Conservation (phyloP, 2,329 filamentous ascomycete species). For the Curvularia sp. region DNA sequence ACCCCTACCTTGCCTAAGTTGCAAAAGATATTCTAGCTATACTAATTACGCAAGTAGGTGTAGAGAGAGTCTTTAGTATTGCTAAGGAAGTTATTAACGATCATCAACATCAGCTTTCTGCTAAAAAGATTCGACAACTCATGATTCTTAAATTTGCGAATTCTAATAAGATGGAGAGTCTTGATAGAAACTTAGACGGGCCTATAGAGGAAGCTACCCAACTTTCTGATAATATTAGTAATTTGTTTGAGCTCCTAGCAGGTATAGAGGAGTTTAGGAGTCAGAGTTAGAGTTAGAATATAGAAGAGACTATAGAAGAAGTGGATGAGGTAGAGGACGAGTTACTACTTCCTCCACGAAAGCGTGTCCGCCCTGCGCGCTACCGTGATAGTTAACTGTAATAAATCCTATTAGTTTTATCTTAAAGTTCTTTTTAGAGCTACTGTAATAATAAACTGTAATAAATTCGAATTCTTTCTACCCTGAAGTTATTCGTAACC, state of each 20-base stretch:
- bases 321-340: too few species aligned
- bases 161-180: not conserved
- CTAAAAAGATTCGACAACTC: not conserved
- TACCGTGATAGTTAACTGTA: too few species aligned
- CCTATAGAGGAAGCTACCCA: not conserved
- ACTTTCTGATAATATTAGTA: too few species aligned
- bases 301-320: too few species aligned
- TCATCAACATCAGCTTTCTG: not conserved
- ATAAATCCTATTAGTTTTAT: too few species aligned
- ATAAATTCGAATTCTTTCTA: too few species aligned
- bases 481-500: too few species aligned
- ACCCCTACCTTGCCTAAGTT: not conserved
- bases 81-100: not conserved
- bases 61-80: not conserved
- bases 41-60: not conserved
- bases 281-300: too few species aligned
- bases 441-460: not conserved
- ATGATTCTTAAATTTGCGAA: not conserved
- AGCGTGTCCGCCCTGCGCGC: too few species aligned
- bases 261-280: too few species aligned
- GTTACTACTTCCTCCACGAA: too few species aligned
- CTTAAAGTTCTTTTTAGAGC: not conserved
- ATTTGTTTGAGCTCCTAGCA: not conserved
- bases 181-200: not conserved
- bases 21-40: not conserved